Percentiles rank a stretch among this genome's conserved stretches.
Evolutionary conservation across 2,329 filamentous ascomycete genomes (phyloP).

Genomic region (Epichloe typhina): DNA sequence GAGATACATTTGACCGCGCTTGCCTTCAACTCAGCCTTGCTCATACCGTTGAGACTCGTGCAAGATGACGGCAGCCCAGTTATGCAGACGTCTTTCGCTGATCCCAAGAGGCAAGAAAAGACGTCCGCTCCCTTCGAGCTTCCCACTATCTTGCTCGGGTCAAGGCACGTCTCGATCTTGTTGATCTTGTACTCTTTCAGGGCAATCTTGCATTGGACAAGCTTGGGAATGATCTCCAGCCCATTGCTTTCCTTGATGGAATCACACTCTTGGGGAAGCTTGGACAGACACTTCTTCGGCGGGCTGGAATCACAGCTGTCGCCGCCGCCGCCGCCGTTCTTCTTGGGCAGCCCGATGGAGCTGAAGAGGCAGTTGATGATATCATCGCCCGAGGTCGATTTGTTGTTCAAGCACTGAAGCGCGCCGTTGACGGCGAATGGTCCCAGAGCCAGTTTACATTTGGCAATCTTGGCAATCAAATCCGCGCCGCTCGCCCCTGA

Average conservation of each 20-base stretch:
- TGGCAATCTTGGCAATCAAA: not conserved
- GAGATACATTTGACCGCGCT: constrained; percentile 1
- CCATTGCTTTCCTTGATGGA: constrained; percentile 2
- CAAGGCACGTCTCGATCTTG: constrained; percentile 1
- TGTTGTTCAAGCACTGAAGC: not conserved
- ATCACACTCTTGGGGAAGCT: constrained; percentile 3
- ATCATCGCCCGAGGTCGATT: not conserved
- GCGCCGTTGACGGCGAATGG: not conserved
- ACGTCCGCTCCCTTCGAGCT: not conserved
- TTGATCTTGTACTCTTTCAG: constrained; percentile 1
- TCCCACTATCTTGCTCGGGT: not conserved
- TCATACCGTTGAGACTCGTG: not conserved
- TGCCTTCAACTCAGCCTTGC: not conserved
- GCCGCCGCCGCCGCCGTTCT: not conserved
- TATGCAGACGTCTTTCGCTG: constrained; percentile 2
- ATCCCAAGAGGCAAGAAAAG: constrained; percentile 3
- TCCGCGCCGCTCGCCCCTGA: not conserved
- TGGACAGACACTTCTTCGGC: not conserved
- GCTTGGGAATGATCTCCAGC: not conserved
- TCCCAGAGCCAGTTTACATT: constrained; percentile 1
- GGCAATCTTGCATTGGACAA: constrained; percentile 1
- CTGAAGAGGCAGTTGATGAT: constrained; percentile 1
- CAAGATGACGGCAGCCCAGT: constrained; percentile 5
- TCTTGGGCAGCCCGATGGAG: not conserved
- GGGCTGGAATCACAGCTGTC: not conserved